Percentiles rank a stretch among this genome's conserved stretches.
Conservation (phyloP, 495 filamentous ascomycete genomes). For the Chaetomium fimeti region DNA sequence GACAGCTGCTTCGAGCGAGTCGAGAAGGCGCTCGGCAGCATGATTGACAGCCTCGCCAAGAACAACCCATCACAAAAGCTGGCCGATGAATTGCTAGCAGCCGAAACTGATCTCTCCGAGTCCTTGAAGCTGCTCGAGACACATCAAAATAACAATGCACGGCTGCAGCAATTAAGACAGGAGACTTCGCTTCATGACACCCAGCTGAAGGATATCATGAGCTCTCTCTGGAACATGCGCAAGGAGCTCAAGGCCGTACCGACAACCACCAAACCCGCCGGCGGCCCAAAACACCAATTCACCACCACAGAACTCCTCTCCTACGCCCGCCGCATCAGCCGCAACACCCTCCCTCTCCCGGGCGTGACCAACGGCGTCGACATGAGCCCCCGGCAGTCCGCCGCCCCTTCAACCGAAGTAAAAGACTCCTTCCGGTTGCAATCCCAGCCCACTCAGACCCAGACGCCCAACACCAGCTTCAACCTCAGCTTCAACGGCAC, state of each 20-base stretch:
- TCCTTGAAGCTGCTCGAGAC: conserved; percentile 61
- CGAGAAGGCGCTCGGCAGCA: conserved; percentile 61
- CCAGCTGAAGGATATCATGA: conserved; percentile 60
- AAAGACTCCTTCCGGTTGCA: conserved; percentile 19
- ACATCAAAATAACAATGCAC: conserved; percentile 67
- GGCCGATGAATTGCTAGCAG: conserved; percentile 63
- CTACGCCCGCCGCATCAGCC: conserved; percentile 71
- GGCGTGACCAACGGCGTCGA: conserved; percentile 48
- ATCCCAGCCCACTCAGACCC: conserved; percentile 7
- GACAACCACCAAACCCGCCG: conserved; percentile 50
- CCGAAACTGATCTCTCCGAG: conserved; percentile 60
- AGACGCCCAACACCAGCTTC: conserved; percentile 28
- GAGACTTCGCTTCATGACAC: conserved; percentile 58
- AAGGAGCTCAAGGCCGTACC: conserved; percentile 62
- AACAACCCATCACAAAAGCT: conserved; percentile 68
- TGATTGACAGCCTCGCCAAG: conserved; percentile 73
- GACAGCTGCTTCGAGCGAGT: conserved; percentile 63
- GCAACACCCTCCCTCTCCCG: conserved; percentile 67
- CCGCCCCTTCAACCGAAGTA: conserved; percentile 7
- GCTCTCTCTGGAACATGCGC: conserved; percentile 61
- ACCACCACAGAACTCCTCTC: conserved; percentile 64
- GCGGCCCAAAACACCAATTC: conserved; percentile 46
- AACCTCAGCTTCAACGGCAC: conserved; percentile 23
- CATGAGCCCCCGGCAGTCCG: conserved; percentile 17
- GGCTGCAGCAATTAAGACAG: conserved; percentile 61